These are phyloP conservation scores for Brettanomyces bruxellensis DNA, from an alignment of 805 yeast species.

Conservation along the genomic window DNA sequence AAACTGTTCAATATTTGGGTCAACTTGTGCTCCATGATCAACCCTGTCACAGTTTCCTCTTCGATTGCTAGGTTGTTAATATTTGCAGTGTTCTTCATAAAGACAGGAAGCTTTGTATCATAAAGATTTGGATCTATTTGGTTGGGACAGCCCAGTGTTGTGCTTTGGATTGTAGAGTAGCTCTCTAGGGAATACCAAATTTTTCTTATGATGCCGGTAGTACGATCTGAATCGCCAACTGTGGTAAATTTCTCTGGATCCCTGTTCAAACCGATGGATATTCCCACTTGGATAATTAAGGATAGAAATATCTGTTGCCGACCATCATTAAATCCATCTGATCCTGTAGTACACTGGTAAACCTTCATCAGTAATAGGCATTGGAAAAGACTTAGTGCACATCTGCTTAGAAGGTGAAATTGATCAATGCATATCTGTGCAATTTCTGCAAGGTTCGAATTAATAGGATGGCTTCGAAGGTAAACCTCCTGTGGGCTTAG, in stretches of 20 bases:
- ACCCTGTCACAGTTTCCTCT: conserved; percentile 27
- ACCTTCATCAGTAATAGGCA: conserved; percentile 42
- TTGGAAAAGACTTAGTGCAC: conserved; percentile 44
- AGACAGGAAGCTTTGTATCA: conserved; percentile 45
- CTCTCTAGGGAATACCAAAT: conserved; percentile 46
- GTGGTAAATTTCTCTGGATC: conserved; percentile 39
- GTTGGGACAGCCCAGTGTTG: conserved; percentile 39
- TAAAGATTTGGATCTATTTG: conserved; percentile 29
- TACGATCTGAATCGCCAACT: conserved; percentile 17
- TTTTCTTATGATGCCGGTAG: conserved; percentile 43
- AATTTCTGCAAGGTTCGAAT: conserved; percentile 18
- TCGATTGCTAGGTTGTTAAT: conserved; percentile 32
- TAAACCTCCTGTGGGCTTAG: conserved; percentile 17
- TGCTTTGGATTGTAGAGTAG: conserved; percentile 36
- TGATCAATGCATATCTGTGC: conserved; percentile 50
- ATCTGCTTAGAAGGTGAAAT: conserved; percentile 39
- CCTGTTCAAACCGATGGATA: conserved; percentile 57
- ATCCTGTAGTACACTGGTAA: conserved; percentile 41
- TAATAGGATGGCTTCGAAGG: conserved; percentile 36
- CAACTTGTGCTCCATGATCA: conserved; percentile 23
- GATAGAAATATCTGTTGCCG: conserved; percentile 48
- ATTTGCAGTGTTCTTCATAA: conserved; percentile 27
- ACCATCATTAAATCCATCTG: conserved; percentile 47
- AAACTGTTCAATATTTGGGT: conserved; percentile 25
- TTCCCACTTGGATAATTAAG: conserved; percentile 56